Base-by-base conservation (phyloP, 1,284 basidiomycete genomes). In the Singerocomus inundabilis region DNA sequence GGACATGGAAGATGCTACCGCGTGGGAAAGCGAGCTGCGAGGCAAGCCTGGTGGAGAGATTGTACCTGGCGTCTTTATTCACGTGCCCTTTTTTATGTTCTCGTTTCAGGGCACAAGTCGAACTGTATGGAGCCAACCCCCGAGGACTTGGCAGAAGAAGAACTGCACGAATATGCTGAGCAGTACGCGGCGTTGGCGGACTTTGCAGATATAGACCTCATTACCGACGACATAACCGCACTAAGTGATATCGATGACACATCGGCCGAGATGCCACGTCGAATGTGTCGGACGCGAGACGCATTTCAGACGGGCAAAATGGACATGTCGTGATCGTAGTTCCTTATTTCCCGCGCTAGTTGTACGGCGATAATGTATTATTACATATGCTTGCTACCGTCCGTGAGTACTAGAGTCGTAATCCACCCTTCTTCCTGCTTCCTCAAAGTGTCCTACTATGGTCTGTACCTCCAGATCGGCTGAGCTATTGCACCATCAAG, bases 121-220 rank as follows among this genome's bases (percentile, higher is more conserved):
- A 45, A 50, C 9, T 50, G 57, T 2, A 45, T 48, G 4, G 60
- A 68, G 25, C 55, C 66, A 9, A 67, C 67, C 0, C 75, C 77
- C 0, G 74, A 72, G 3, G 78, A 80, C 36, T 59, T 78, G 5
- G 76, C 80, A 9, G 75, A 80, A 40, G 81, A 78, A 52, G 83
- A 85, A 54, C 68, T 85, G 1, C 71, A 75, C 38, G 80, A 75
- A 16, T 82, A 84, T 53, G 84, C 81, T 0, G 78, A 81, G 44
- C 79, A 83, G 58, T 71, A 69, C 32, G 72, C 71, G 1, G 70
- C 71, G 0, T 50, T 79, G 11, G 75, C 74, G 2, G 79, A 81
- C 18, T 78, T 85, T 46, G 80, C 78, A 33, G 80, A 81, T 57
- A 54, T 80, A 15, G 63, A 67, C 11, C 43, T 58, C 11, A 24